Percentiles rank a stretch among this genome's conserved stretches.
These are phyloP conservation scores for Lasiodiplodia gonubiensis DNA, from an alignment of 2,329 filamentous ascomycete genomes.

Conservation along the genomic window DNA sequence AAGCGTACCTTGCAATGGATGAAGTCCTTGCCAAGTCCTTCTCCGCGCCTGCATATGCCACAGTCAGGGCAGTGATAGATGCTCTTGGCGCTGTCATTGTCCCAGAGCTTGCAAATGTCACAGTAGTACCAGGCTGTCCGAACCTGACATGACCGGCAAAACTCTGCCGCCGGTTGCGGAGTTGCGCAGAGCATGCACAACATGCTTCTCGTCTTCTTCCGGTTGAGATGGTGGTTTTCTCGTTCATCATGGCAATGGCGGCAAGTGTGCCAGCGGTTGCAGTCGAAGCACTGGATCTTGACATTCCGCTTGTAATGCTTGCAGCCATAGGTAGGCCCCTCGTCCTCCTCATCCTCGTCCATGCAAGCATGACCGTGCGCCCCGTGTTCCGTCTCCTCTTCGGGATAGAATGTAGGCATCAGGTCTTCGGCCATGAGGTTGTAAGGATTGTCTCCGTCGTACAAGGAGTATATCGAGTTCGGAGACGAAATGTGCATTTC, in stretches of 20 bases:
- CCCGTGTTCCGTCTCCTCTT: conserved; percentile 25
- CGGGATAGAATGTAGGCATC: conserved; percentile 25
- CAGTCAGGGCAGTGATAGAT: conserved; percentile 98
- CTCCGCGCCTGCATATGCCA: conserved; percentile 89
- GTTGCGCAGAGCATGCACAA: conserved; percentile 94
- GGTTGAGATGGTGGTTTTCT: conserved; percentile 79
- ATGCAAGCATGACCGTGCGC: conserved; percentile 52
- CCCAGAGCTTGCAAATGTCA: conserved; percentile 94
- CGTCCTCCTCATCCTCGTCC: conserved; percentile 58
- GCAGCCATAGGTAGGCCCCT: conserved; percentile 69
- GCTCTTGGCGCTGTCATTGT: conserved; percentile 85
- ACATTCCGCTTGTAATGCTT: conserved; percentile 94
- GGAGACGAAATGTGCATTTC: conserved; percentile 44
- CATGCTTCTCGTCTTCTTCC: conserved; percentile 90
- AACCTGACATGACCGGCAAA: conserved; percentile 77
- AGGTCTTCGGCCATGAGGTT: conserved; percentile 36
- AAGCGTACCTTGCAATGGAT: conserved; percentile 88
- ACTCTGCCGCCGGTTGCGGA: conserved; percentile 79
- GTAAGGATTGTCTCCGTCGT: conserved; percentile 43
- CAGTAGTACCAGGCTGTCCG: conserved; percentile 90
- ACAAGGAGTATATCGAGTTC: conserved; percentile 41
- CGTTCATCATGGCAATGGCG: conserved; percentile 88
- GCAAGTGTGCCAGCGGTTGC: conserved; percentile 91
- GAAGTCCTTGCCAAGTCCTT: conserved; percentile 94
- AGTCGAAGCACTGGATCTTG: conserved; percentile 91